Evolutionary conservation across 2,329 filamentous ascomycete species (phyloP).

Genomic region (Aspergillus tanneri): DNA sequence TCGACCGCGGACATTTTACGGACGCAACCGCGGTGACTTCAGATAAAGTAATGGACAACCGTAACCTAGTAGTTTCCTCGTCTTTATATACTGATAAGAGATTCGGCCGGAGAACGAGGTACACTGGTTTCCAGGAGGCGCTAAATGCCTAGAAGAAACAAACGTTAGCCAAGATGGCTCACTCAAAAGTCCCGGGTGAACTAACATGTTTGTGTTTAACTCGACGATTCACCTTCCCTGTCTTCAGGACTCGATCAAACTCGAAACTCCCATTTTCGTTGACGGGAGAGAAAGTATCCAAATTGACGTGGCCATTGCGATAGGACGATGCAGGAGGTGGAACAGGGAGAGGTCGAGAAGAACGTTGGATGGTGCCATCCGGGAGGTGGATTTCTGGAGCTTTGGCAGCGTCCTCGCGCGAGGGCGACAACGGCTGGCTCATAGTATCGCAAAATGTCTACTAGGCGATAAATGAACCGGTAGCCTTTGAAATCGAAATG

Average conservation of each 20-base stretch:
- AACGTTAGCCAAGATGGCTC: constrained; percentile 14
- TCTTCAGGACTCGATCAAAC: constrained; percentile 90
- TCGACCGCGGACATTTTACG: constrained; percentile 85
- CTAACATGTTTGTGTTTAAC: constrained; percentile 89
- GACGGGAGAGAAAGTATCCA: constrained; percentile 76
- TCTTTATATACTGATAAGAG: constrained; percentile 91
- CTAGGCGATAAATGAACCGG: not conserved
- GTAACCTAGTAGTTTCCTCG: constrained; percentile 82
- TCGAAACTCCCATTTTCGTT: constrained; percentile 95
- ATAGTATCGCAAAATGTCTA: constrained; percentile 17
- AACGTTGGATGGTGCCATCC: constrained; percentile 23
- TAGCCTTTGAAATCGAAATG: not conserved
- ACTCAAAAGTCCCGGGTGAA: constrained; percentile 5
- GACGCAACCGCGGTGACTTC: constrained; percentile 89
- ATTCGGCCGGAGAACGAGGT: constrained; percentile 86
- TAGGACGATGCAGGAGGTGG: constrained; percentile 18
- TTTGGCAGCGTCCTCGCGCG: constrained; percentile 25
- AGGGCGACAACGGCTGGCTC: constrained; percentile 23
- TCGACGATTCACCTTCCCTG: constrained; percentile 80
- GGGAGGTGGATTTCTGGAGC: constrained; percentile 30
- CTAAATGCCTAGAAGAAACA: constrained; percentile 37
- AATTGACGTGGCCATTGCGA: constrained; percentile 50
- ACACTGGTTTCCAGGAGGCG: constrained; percentile 86
- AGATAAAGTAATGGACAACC: constrained; percentile 81
- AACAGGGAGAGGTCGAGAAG: constrained; percentile 24